Percentiles rank a stretch among this genome's conserved stretches.
Conservation (phyloP, 129 eudicot species). For the Saposhnikovia divaricata region DNA sequence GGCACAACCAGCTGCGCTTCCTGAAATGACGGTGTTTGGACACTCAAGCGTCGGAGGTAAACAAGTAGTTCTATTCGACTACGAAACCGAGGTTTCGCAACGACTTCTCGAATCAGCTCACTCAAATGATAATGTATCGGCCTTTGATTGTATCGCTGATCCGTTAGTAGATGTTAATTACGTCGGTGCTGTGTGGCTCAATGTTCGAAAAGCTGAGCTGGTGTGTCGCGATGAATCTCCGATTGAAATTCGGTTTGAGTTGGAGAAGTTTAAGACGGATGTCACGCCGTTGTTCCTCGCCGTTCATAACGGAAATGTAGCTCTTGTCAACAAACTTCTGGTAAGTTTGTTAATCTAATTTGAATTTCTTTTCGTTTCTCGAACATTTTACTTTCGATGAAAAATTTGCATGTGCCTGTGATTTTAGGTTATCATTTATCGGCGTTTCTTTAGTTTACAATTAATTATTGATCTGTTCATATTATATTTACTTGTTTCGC, state of each 20-base stretch:
- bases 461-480: not conserved
- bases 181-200: slow-evolving; percentile 59
- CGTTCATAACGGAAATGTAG: slow-evolving; percentile 52
- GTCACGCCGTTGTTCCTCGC: slow-evolving; percentile 78
- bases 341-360: slow-evolving; percentile 18
- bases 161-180: slow-evolving; percentile 59
- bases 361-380: not conserved
- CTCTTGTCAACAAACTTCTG: slow-evolving; percentile 50
- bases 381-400: not conserved
- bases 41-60: slow-evolving; percentile 38
- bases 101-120: slow-evolving; percentile 60
- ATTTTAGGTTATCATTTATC: not conserved
- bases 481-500: not conserved
- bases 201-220: slow-evolving; percentile 48
- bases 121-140: slow-evolving; percentile 33
- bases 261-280: slow-evolving; percentile 72
- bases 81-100: slow-evolving; percentile 50
- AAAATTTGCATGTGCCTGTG: not conserved
- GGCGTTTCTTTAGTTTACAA: not conserved
- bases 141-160: slow-evolving; percentile 42
- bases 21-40: slow-evolving; percentile 67
- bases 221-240: slow-evolving; percentile 48
- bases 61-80: slow-evolving; percentile 53
- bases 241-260: slow-evolving; percentile 35
- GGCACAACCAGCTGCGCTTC: slow-evolving; percentile 14